Conservation (phyloP, 306 rosid species). For the Bauhinia variegata region DNA sequence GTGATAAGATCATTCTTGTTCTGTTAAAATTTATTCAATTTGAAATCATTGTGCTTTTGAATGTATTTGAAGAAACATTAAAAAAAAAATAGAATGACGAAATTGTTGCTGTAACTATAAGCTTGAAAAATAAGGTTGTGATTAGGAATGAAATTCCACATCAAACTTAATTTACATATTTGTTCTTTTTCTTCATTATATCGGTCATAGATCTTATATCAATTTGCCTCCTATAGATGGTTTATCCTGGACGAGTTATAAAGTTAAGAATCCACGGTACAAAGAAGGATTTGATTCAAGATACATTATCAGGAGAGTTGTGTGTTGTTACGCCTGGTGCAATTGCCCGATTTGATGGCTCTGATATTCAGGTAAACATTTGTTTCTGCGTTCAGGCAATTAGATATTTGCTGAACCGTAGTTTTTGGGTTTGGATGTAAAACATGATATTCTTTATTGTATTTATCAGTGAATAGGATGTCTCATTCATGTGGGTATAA, state of each 20-base stretch:
- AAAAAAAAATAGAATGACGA: neutral
- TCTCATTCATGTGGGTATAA: neutral
- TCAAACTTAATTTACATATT: neutral
- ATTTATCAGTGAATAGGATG: neutral
- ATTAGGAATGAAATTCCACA: conserved; percentile 7
- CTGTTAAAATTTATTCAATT: neutral
- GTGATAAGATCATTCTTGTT: neutral
- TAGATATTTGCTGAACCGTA: conserved; percentile 13
- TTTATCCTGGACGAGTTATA: conserved; percentile 72
- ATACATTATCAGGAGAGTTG: conserved; percentile 83
- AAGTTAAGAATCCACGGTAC: conserved; percentile 89
- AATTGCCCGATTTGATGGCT: conserved; percentile 83
- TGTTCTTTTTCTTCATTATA: neutral
- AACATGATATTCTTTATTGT: conserved; percentile 7
- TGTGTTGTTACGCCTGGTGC: conserved; percentile 79
- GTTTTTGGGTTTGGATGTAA: conserved; percentile 27
- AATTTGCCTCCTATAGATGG: conserved; percentile 51
- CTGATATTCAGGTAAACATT: conserved; percentile 73
- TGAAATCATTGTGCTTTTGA: neutral
- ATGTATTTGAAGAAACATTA: neutral
- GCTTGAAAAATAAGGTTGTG: neutral
- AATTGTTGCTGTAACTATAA: neutral
- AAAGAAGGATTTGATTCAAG: conserved; percentile 80
- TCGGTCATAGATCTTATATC: conserved; percentile 23
- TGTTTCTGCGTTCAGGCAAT: conserved; percentile 3